Base-by-base conservation (phyloP, 345 rosid species). In the Salix koriyanagi region DNA sequence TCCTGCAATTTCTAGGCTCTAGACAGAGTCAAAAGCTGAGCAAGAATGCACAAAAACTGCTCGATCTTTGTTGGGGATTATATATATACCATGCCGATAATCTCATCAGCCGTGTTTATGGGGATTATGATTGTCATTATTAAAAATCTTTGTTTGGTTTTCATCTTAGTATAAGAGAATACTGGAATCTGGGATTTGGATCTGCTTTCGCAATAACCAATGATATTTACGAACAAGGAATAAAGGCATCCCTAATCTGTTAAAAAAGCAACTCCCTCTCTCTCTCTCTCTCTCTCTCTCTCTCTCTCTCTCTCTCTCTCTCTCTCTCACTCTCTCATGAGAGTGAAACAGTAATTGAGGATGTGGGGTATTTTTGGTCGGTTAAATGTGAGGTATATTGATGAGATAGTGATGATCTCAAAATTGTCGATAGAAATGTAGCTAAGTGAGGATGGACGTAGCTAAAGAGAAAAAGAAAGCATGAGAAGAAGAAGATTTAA, bases 171-270 rank as follows among this genome's bases (percentile, higher is more conserved):
- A 37, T 36, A 13, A 73, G 73, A 64, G 82, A 83, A 73, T 67
- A n/a, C 23, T 56, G 82, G 87, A 83, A 85, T 83, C 84, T 79
- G 78, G 62, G 80, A 34, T 75, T 70, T 79, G 73, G 84, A 81
- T 79, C 84, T 86, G 81, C 86, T 88, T 88, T 88, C 83, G 76
- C 83, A 70, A 66, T 42, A 80, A 84, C 80, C 86, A 86, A 84
- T 78, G 79, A 75, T 61, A 60, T 66, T 78, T 78, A 68, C 77
- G 34, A 75, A 66, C 80, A 74, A 71, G 87, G 87, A 85, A 82
- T 87, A 88, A 86, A 85, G 88, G 61, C 68, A 58, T 61, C 68
- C 46, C 68, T 76, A 48, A 64, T 75, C 75, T 77, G 73, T 81
- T 74, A 34, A 72, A 82, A 85, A 82, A 82, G 84, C 75, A 79